Evolutionary conservation across 345 rosid genomes (phyloP).

Genomic region (Ricinus communis): DNA sequence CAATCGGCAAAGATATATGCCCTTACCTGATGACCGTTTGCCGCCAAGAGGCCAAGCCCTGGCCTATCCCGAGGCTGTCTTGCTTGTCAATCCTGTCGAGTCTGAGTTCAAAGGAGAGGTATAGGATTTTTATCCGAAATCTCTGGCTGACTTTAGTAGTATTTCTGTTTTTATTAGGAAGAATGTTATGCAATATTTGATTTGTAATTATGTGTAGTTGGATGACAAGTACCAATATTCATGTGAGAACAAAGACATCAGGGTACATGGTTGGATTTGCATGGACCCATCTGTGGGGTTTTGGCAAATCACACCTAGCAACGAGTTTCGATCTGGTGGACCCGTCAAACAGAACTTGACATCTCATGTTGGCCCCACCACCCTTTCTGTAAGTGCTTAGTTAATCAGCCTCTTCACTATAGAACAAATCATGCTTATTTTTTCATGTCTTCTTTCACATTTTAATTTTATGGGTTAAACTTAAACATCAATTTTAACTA

Average conservation of each 20-base stretch:
- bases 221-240: constrained; percentile 34
- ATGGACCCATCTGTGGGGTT: constrained; percentile 24
- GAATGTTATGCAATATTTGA: too few species aligned
- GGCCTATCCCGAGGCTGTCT: constrained; percentile 34
- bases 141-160: too few species aligned
- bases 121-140: neutral
- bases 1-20: constrained; percentile 32
- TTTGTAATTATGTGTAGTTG: constrained; percentile 19
- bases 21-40: constrained; percentile 32
- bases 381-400: constrained; percentile 21
- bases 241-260: constrained; percentile 16
- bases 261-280: constrained; percentile 30
- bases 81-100: constrained; percentile 23
- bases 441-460: neutral
- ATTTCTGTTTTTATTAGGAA: too few species aligned
- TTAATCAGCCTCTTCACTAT: neutral
- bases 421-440: neutral
- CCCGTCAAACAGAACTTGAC: constrained; percentile 28
- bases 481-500: neutral
- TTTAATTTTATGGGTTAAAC: neutral
- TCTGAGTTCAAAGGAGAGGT: constrained; percentile 29
- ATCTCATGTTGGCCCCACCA: constrained; percentile 30
- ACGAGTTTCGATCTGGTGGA: constrained; percentile 30
- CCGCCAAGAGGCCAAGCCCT: constrained; percentile 23
- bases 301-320: constrained; percentile 32